These are phyloP conservation scores for Breynia disticha DNA, from an alignment of 441 rosid species.

Conservation along the genomic window DNA sequence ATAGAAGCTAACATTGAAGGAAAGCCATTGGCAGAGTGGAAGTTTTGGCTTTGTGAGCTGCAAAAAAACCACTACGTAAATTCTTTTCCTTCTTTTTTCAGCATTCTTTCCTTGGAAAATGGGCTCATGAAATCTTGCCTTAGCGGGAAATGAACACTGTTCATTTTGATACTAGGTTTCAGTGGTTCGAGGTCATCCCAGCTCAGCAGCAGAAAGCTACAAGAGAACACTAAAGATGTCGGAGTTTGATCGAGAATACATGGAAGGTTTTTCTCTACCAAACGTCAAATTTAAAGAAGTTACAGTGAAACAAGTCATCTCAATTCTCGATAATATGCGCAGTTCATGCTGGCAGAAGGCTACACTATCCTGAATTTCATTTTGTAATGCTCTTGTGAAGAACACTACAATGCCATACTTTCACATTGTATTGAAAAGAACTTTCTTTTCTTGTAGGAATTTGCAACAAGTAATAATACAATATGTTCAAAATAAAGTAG, in stretches of 20 bases:
- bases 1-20: slow-evolving; percentile 39
- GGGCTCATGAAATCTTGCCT: neutral
- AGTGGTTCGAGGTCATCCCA: slow-evolving; percentile 41
- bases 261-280: slow-evolving; percentile 23
- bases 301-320: slow-evolving; percentile 21
- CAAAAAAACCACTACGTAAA: slow-evolving; percentile 37
- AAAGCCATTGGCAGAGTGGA: slow-evolving; percentile 29
- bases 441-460: too few relatives aligned
- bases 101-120: neutral
- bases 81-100: neutral
- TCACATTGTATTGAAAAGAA: too few relatives aligned
- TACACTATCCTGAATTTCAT: too few relatives aligned
- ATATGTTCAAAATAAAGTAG: too few relatives aligned
- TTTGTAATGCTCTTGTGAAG: too few relatives aligned
- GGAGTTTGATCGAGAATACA: slow-evolving; percentile 22
- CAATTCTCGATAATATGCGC: neutral
- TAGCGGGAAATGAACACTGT: neutral
- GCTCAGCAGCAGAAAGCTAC: slow-evolving; percentile 31
- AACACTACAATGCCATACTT: too few relatives aligned
- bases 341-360: slow-evolving; percentile 2
- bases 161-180: slow-evolving; percentile 23
- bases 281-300: slow-evolving; percentile 14
- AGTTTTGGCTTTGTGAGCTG: slow-evolving; percentile 44
- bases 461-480: too few relatives aligned
- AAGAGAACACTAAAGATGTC: slow-evolving; percentile 19